phyloP scores from a whole-genome alignment of 192 early-diverging fungal genomes.

The Martensiomyces pterosporus region DNA sequence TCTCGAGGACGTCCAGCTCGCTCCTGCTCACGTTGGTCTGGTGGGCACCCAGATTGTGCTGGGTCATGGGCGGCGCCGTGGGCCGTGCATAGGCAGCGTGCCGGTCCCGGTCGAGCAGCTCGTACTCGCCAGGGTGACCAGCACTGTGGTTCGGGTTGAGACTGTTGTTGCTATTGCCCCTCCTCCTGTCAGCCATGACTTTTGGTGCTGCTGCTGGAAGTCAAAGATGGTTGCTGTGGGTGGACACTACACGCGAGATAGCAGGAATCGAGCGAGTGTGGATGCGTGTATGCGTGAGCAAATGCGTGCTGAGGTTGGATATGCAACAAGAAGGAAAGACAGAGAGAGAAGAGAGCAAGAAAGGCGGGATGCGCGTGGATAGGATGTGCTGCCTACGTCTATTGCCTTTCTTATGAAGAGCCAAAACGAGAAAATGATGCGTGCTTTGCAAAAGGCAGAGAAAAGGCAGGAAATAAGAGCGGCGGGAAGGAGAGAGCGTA shows the following conservation, averaged over 20 bases:
- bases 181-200: constrained; percentile 28
- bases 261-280: no score
- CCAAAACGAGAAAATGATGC: no score
- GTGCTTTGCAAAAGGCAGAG: no score
- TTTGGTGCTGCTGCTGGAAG: background rate
- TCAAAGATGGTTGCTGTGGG: no score
- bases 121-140: constrained; percentile 37
- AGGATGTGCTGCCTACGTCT: no score
- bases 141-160: background rate
- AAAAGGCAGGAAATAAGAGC: no score
- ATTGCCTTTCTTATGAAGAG: no score
- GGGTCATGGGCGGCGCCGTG: constrained; percentile 10
- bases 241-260: no score
- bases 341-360: constrained; percentile 1
- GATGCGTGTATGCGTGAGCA: background rate
- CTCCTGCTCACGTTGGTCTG: constrained; percentile 33
- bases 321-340: background rate
- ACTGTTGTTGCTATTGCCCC: constrained; percentile 15
- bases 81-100: constrained; percentile 4
- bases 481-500: no score
- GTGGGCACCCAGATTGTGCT: constrained; percentile 11
- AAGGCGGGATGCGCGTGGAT: background rate
- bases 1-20: constrained; percentile 49
- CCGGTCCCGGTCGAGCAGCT: constrained; percentile 49
- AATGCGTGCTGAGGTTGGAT: background rate